Evolutionary conservation across 805 yeast species (phyloP).

Genomic region (Starmerella bacillaris): DNA sequence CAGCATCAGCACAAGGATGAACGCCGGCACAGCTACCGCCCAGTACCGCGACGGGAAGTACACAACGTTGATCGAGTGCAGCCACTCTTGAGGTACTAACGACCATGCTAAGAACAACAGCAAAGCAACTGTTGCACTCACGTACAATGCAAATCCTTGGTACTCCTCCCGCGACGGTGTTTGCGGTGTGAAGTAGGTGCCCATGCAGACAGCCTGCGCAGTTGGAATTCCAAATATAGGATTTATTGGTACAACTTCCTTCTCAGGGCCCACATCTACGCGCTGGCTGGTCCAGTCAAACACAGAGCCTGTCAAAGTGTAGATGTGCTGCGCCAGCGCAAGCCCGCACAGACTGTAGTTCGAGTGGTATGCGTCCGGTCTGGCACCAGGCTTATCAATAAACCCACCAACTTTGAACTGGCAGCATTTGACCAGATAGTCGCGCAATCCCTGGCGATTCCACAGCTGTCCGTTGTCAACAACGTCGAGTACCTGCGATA

Average conservation of each 20-base stretch:
- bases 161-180: conserved; percentile 35
- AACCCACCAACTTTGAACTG: conserved; percentile 60
- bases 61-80: conserved; percentile 33
- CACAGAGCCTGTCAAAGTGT: conserved; percentile 17
- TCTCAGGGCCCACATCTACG: background rate
- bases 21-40: conserved; percentile 66
- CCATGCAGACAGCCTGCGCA: conserved; percentile 26
- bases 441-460: conserved; percentile 38
- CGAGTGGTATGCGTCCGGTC: conserved; percentile 78
- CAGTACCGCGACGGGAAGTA: conserved; percentile 85
- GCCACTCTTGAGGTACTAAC: conserved; percentile 40
- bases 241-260: conserved; percentile 24
- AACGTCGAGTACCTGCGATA: conserved; percentile 35
- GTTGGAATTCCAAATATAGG: conserved; percentile 45
- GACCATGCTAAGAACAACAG: conserved; percentile 57
- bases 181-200: conserved; percentile 9
- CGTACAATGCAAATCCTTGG: conserved; percentile 70
- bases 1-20: conserved; percentile 44
- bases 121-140: conserved; percentile 41
- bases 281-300: conserved; percentile 19
- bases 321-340: conserved; percentile 36
- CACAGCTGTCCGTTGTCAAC: conserved; percentile 20
- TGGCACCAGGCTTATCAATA: conserved; percentile 69
- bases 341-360: conserved; percentile 70
- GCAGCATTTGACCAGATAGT: conserved; percentile 58